Base-by-base conservation (phyloP, 148 eudicot genomes). In the Spergularia bocconei region DNA sequence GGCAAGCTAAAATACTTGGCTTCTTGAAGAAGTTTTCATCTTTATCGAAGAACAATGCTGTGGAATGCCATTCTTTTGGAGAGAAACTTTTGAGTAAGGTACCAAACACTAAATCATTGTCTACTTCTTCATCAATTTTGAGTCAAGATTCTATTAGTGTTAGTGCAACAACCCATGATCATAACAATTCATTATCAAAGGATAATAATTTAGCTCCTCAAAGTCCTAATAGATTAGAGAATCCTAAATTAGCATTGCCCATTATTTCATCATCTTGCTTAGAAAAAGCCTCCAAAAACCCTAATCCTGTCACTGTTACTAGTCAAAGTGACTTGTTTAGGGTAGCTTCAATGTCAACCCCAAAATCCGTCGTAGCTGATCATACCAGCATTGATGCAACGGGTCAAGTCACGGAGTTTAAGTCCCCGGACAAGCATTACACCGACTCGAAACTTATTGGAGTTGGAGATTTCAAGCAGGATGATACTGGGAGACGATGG, bases 401-500 rank as follows among this genome's bases (percentile, higher is more conserved):
- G 6, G 64, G 82, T 23, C 71, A 75, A 39, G 59, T 79, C 38
- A 68, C 58, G 39, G 17, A 75, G 62, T 44, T 48, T 16, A 78
- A 74, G 63, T 16, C 79, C 39, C 61, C 58, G 3, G 55, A 39
- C 76, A 78, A 44, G 47, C 79, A 6, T 4, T 44, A 56, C 15
- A 36, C 20, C 13, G 69, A 33, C 10, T 17, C 14, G 3, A 66
- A 53, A 12, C 14, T 47, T 13, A 4, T 39, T 2, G 15, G 8
- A 17, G 21, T 38, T n/a, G 75, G 77, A 10, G 76, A 80, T 62
- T 48, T 12, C 5, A 77, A 77, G 52, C 36, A 29, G 2, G 89
- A 83, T 62, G 93, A 88, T 33, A 70, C 57, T 0, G 96, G 96
- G 6, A 85, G 86, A 82, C 82, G 98, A 82, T 93, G 98, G 98